phyloP scores from a whole-genome alignment of 257 asterid genomes.

The Cordia subcordata region DNA sequence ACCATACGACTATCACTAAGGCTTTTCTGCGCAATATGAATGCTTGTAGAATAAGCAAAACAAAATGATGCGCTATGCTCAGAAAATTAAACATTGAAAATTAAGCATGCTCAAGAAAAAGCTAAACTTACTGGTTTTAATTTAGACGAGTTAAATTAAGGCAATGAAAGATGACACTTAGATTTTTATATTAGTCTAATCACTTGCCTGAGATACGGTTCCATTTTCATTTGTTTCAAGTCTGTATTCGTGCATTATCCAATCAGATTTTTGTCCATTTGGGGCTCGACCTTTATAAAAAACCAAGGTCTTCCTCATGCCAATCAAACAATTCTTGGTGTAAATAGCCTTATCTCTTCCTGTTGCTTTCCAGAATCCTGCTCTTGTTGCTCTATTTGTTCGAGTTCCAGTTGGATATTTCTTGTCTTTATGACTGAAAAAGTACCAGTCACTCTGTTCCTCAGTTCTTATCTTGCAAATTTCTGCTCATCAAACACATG shows the following conservation, averaged over 20 bases:
- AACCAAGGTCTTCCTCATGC: conserved; percentile 74
- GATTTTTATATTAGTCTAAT: too few relatives aligned
- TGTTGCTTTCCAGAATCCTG: conserved; percentile 89
- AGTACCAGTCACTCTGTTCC: conserved; percentile 67
- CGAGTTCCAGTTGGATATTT: conserved; percentile 82
- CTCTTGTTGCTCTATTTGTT: conserved; percentile 75
- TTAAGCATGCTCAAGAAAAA: too few relatives aligned
- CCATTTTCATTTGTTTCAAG: conserved; percentile 60
- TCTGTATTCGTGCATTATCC: conserved; percentile 71
- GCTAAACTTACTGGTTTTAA: too few relatives aligned
- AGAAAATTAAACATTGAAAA: too few relatives aligned
- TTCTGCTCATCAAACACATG: conserved; percentile 23
- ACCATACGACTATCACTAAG: too few relatives aligned
- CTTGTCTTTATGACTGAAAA: conserved; percentile 78
- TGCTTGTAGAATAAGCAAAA: too few relatives aligned
- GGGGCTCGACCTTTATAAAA: conserved; percentile 74
- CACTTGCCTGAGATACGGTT: conserved; percentile 58
- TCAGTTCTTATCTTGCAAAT: conserved; percentile 59
- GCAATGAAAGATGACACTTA: too few relatives aligned
- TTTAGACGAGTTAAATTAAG: too few relatives aligned
- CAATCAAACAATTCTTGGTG: conserved; percentile 40
- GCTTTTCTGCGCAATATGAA: too few relatives aligned
- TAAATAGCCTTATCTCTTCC: conserved; percentile 77
- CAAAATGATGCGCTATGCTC: too few relatives aligned
- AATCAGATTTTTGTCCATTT: conserved; percentile 64